Percentiles rank a stretch among this genome's conserved stretches.
phyloP scores from a whole-genome alignment of 2,329 filamentous ascomycete genomes.

The Fusarium continuum region DNA sequence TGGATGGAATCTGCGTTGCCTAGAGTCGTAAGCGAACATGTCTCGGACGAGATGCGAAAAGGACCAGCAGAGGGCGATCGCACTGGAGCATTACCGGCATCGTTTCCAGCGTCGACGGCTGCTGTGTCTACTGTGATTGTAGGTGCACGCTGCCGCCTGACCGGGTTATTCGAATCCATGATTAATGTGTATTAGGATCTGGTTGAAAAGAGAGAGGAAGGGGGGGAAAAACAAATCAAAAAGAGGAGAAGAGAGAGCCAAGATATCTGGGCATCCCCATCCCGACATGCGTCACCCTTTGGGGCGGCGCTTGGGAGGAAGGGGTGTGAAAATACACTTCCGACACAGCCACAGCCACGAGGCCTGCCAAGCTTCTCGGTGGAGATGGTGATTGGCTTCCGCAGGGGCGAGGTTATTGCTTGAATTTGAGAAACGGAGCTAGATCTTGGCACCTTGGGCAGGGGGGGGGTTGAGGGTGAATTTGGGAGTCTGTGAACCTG shows the following conservation, averaged over 20 bases:
- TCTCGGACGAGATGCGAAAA: neutral
- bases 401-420: neutral
- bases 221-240: neutral
- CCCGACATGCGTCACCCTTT: too few relatives aligned
- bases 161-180: slow-evolving; percentile 26
- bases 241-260: slow-evolving; percentile 13
- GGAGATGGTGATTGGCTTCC: slow-evolving; percentile 12
- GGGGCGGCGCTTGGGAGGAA: neutral
- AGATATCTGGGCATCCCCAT: slow-evolving; percentile 17
- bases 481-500: too few relatives aligned
- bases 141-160: slow-evolving; percentile 26
- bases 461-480: too few relatives aligned
- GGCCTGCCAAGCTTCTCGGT: slow-evolving; percentile 9
- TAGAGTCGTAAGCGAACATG: neutral
- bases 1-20: slow-evolving; percentile 24
- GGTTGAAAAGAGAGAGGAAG: neutral
- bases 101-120: slow-evolving; percentile 27
- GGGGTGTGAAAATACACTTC: slow-evolving; percentile 21
- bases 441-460: neutral
- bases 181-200: neutral
- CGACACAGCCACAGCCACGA: slow-evolving; percentile 32
- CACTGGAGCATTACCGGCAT: slow-evolving; percentile 37
- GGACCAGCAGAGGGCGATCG: neutral
- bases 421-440: neutral
- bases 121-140: slow-evolving; percentile 37